Percentiles rank a stretch among this genome's conserved stretches.
Evolutionary conservation across 148 eudicot genomes (phyloP).

Genomic region (Cornus controversa): DNA sequence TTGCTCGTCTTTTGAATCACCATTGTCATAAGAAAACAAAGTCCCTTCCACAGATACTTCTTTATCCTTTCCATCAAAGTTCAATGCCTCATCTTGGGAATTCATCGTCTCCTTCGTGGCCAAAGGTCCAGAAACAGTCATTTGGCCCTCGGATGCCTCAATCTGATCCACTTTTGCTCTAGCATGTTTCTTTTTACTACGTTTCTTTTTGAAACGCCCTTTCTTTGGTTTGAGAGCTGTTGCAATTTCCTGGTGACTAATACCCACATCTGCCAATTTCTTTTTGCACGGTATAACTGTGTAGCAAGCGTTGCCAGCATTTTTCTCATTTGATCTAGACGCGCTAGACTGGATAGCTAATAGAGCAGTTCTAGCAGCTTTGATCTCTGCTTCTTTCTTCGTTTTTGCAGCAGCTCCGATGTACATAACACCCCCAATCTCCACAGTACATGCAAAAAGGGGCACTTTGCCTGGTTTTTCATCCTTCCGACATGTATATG

Average conservation of each 20-base stretch:
- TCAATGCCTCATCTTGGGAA: neutral
- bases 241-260: conserved; percentile 24
- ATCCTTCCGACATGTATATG: conserved; percentile 46
- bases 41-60: neutral
- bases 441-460: conserved; percentile 60
- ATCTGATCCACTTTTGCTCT: neutral
- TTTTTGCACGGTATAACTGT: conserved; percentile 73
- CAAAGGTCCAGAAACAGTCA: neutral
- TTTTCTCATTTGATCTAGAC: conserved; percentile 14
- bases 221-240: conserved; percentile 55
- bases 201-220: conserved; percentile 39
- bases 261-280: conserved; percentile 34
- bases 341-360: conserved; percentile 62
- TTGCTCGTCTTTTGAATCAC: neutral
- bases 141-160: neutral
- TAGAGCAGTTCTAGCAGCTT: conserved; percentile 93
- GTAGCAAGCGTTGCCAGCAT: conserved; percentile 27
- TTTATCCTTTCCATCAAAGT: neutral
- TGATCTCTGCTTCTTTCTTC: conserved; percentile 92
- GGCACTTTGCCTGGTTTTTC: conserved; percentile 29
- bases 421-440: conserved; percentile 75
- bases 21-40: neutral
- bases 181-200: conserved; percentile 18
- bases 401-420: conserved; percentile 74
- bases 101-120: neutral